These are phyloP conservation scores for Aspergillus ochraceus DNA, from an alignment of 2,329 filamentous ascomycete genomes.

Conservation along the genomic window DNA sequence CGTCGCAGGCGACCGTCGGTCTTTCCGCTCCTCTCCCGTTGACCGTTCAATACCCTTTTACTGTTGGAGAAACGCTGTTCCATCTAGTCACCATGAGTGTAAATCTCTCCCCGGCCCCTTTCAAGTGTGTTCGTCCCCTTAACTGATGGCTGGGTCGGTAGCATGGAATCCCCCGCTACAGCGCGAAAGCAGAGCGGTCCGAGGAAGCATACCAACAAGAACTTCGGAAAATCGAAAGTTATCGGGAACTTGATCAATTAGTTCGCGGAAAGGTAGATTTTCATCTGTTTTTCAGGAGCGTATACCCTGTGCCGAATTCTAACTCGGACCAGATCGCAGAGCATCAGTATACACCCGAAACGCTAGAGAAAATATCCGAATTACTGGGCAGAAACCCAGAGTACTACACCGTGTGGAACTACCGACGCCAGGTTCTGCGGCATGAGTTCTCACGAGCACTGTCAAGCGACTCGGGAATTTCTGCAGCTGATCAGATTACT, in stretches of 20 bases:
- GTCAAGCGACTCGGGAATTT: constrained; percentile 27
- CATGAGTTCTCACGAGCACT: constrained; percentile 52
- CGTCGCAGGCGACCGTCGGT: background rate
- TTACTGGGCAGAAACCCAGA: constrained; percentile 48
- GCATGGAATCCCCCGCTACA: constrained; percentile 80
- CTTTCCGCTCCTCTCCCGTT: background rate
- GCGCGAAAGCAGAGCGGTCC: constrained; percentile 57
- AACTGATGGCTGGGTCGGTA: constrained; percentile 43
- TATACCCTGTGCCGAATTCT: constrained; percentile 5
- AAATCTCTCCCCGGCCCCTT: constrained; percentile 10
- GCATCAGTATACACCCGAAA: constrained; percentile 43
- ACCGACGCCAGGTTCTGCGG: constrained; percentile 67
- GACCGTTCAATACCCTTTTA: background rate
- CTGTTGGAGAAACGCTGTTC: background rate
- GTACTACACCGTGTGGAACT: constrained; percentile 52
- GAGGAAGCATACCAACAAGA: constrained; percentile 72
- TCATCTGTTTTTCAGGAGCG: background rate
- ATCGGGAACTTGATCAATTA: constrained; percentile 68
- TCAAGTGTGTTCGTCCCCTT: background rate
- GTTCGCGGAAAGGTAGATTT: constrained; percentile 63
- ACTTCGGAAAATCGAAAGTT: constrained; percentile 71
- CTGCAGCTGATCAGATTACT: constrained; percentile 48
- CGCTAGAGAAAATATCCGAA: constrained; percentile 45
- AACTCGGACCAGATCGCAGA: constrained; percentile 35
- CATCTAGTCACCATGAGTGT: constrained; percentile 31